phyloP scores from a whole-genome alignment of 2,329 filamentous ascomycete genomes.

The Fusarium sp. region DNA sequence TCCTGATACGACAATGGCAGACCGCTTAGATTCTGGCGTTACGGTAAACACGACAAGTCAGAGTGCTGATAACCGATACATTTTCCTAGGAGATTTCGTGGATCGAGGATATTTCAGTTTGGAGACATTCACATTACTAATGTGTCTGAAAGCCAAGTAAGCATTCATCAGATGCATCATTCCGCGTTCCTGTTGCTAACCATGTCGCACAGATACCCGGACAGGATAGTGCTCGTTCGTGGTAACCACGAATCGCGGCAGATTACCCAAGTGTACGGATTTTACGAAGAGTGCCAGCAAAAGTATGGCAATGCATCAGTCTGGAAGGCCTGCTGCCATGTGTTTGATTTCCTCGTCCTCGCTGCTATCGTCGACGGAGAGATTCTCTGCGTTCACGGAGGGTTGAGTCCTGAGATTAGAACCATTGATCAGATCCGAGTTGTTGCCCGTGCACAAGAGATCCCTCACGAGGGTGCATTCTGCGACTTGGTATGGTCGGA shows the following conservation, averaged over 20 bases:
- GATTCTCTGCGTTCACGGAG: constrained; percentile 98
- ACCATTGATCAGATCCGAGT: constrained; percentile 99
- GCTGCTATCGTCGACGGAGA: constrained; percentile 98
- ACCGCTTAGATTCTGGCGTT: constrained; percentile 51
- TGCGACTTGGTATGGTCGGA: constrained; percentile 99
- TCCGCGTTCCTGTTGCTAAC: constrained; percentile 36
- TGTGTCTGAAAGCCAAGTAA: constrained; percentile 86
- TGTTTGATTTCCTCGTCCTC: constrained; percentile 97
- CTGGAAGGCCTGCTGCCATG: constrained; percentile 99
- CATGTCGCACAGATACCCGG: constrained; percentile 76
- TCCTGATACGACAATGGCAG: constrained; percentile 46
- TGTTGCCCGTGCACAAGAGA: constrained; percentile 96
- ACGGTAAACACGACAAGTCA: constrained; percentile 54
- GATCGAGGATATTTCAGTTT: constrained; percentile 97
- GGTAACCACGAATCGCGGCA: constrained; percentile 98
- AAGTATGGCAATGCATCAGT: constrained; percentile 99
- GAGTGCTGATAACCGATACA: constrained; percentile 66
- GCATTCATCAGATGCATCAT: constrained; percentile 28
- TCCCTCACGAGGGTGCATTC: constrained; percentile 98
- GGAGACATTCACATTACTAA: constrained; percentile 95
- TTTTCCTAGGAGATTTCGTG: constrained; percentile 88
- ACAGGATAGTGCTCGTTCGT: constrained; percentile 93
- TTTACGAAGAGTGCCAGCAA: constrained; percentile 97
- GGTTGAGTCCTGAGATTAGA: constrained; percentile 88
- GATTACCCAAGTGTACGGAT: constrained; percentile 98